Evolutionary conservation across 345 rosid species (phyloP), one percentile per base, ranked within the genome.

Genomic region (rapeseed (Brassica napus)): DNA sequence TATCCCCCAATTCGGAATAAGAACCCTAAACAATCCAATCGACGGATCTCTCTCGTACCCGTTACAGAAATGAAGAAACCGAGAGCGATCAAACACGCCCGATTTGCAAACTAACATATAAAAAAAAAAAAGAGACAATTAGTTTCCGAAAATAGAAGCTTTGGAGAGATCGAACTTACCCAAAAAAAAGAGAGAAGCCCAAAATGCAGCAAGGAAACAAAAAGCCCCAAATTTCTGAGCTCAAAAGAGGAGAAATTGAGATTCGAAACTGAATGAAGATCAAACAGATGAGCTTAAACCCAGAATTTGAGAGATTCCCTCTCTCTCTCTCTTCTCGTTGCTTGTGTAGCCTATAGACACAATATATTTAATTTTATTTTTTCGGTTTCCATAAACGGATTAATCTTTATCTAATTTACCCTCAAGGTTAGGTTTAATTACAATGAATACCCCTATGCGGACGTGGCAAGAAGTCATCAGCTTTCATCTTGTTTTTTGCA

Each of bases 261-360:
- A 65, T 14, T 42, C 73, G 73, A 57, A 65, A 35, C 3, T 63
- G 82, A 74, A 4, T 12, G 15, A 12, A 49, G 16, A 49, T 49
- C 57, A 54, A 73, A 70, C 69, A 81, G 80, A 81, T 71, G 69
- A 76, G 80, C 77, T 76, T 81, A 71, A 81, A 71, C 83, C 83
- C 83, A 81, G 77, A 81, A 57, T 62, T 44, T 65, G 47, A 81
- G 65, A 81, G 77, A 81, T 70, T 12, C 2, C 31, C 55, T 21
- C 54, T 30, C 23, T 18, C 18, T 7, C 59, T 6, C 68, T 1
- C 69, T 62, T 15, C 54, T 62, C 75, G 74, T 69, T 69, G 68
- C 60, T 55, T 66, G 39, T 80, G 37, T 49, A 68, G 39, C 74
- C 79, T 68, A 34, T 66, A 65, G 77, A 72, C 77, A 69, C 74